Conservation (phyloP, 2,329 filamentous ascomycete species). For the Botrytis fragariae region DNA sequence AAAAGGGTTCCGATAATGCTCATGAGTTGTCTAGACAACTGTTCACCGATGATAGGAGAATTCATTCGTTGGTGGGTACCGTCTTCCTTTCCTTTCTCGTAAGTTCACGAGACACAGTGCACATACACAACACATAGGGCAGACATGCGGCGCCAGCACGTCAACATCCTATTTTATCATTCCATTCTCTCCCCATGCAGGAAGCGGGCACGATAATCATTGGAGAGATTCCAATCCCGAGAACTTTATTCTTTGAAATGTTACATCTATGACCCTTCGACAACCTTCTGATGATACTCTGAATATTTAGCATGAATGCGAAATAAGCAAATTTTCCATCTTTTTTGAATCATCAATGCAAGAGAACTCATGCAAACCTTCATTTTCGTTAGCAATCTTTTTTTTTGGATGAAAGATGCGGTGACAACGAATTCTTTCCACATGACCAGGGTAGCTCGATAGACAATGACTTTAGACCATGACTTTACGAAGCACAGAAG, state of each 20-base stretch:
- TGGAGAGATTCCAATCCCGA: neutral
- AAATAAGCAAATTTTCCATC: neutral
- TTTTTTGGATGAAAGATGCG: neutral
- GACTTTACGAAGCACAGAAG: neutral
- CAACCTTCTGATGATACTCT: neutral
- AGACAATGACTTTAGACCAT: neutral
- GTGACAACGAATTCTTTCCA: slow-evolving; percentile 8
- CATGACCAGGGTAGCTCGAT: neutral
- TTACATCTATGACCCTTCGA: neutral
- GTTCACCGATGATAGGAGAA: slow-evolving; percentile 20
- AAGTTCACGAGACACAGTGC: slow-evolving; percentile 10
- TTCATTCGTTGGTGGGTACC: neutral
- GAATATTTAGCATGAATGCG: neutral
- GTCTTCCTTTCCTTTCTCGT: neutral
- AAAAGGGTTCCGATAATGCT: neutral
- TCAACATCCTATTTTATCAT: neutral
- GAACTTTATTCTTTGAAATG: neutral
- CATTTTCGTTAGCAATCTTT: neutral
- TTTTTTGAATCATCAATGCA: too few relatives aligned
- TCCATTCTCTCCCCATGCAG: too few relatives aligned
- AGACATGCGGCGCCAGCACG: neutral
- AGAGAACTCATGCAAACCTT: neutral
- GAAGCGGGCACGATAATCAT: neutral
- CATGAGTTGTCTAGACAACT: slow-evolving; percentile 18
- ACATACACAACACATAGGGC: neutral